Base-by-base conservation (phyloP, 2,329 filamentous ascomycete species). In the Aspergillus alliaceus region DNA sequence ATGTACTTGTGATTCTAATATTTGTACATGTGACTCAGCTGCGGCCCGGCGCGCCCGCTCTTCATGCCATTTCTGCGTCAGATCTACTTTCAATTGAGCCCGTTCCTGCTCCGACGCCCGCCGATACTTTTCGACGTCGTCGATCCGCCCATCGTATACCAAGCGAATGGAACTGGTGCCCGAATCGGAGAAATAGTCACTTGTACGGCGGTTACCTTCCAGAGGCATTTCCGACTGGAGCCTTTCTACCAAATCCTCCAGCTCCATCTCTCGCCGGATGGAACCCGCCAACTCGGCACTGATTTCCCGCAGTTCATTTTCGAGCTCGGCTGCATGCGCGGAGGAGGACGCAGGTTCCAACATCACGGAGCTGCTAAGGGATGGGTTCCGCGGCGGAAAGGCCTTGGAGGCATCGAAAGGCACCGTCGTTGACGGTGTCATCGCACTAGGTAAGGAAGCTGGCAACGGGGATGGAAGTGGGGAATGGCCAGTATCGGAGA, bases 141-240 rank as follows among this genome's bases (percentile, higher is more conserved):
- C 86, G 31, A 75, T 77, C 46, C 84, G 81, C 14, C 75, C 77
- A 39, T 90, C 88, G 59, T 83, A 79, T 1, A 89, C 87, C 68
- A 88, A 89, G 68, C 91, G 90, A 53, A 90, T 84, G 1, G 91
- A 93, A 73, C 91, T 93, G 57, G 91, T 89, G 31, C 95, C 95
- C 6, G 93, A 96, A 73, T 99, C 95, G 2, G 95, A 99, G 73
- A 95, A 99, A 77, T 99, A 98, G 76, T 99, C 95, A 76, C 95
- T 98, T 9, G 91, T 96, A 59, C 93, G 85, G 72, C 90, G 89
- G 61, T 84, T 87, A 27, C 82, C 70, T n/a, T 80, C 74, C 67
- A 64, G 79, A 70, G 73, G 81, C 76, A 68, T 82, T 69, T 97
- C 92, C n/a, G 86, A 79, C 72, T 97, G 93, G 65, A 96, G 79